phyloP scores from a whole-genome alignment of 352 stramenopile genomes.

The Aphanomyces invadans region DNA sequence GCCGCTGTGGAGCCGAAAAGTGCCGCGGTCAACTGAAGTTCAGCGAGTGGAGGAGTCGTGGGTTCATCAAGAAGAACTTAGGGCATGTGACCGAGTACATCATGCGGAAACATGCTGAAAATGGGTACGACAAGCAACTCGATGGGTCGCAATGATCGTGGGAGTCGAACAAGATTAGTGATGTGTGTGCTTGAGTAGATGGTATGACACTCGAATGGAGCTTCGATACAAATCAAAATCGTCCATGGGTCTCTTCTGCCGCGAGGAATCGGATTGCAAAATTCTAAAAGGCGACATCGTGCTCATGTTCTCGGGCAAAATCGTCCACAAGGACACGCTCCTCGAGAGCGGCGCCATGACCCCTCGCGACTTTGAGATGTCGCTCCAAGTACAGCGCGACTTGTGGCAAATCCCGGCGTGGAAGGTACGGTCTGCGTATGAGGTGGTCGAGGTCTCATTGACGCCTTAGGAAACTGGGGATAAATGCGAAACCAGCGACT shows the following conservation, averaged over 20 bases:
- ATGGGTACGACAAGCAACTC: slow-evolving; percentile 12
- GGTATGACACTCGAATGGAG: slow-evolving; percentile 26
- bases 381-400: slow-evolving; percentile 19
- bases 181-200: slow-evolving; percentile 6
- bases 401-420: slow-evolving; percentile 25
- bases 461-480: slow-evolving; percentile 18
- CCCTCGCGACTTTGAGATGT: slow-evolving; percentile 24
- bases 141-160: neutral
- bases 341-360: slow-evolving; percentile 20
- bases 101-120: slow-evolving; percentile 25
- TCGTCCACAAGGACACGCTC: slow-evolving; percentile 21
- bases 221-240: slow-evolving; percentile 21
- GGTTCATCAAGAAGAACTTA: slow-evolving; percentile 20
- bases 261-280: slow-evolving; percentile 22
- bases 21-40: slow-evolving; percentile 22
- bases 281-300: slow-evolving; percentile 20
- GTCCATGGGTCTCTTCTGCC: slow-evolving; percentile 22
- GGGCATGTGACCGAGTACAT: slow-evolving; percentile 25
- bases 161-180: too few species aligned
- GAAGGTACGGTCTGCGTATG: slow-evolving; percentile 13
- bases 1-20: slow-evolving; percentile 8
- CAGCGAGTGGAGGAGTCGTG: slow-evolving; percentile 16
- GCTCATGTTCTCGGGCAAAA: slow-evolving; percentile 21
- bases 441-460: neutral
- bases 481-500: slow-evolving; percentile 23